A percentile compares a stretch with the other conserved stretches of the same genome.
phyloP scores from a whole-genome alignment of 306 rosid species.

The Vigna hirtella region DNA sequence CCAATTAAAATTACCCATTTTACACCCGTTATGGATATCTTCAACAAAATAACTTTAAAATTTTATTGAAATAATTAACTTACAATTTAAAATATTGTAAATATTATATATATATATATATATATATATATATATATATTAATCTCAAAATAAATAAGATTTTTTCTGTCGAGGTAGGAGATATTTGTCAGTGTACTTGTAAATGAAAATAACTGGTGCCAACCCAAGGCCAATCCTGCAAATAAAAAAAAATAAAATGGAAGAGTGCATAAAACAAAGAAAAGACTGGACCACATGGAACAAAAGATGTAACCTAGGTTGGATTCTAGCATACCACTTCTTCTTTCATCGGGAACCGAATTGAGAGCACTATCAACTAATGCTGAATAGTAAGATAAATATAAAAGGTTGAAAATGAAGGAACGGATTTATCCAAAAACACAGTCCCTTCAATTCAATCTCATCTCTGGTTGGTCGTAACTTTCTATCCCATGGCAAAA shows the following conservation, averaged over 20 bases:
- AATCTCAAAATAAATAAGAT: too few relatives aligned
- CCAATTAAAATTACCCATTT: too few relatives aligned
- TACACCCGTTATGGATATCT: too few relatives aligned
- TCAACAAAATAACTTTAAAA: too few relatives aligned
- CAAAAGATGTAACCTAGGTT: not conserved
- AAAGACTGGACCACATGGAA: slow-evolving; percentile 18
- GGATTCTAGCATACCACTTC: not conserved
- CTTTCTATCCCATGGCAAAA: not conserved
- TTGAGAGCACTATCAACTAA: not conserved
- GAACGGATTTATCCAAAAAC: not conserved
- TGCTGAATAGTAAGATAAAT: too few relatives aligned
- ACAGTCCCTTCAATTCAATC: not conserved
- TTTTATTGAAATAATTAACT: too few relatives aligned
- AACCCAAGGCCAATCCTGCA: not conserved
- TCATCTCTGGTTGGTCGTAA: not conserved
- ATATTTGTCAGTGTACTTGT: not conserved
- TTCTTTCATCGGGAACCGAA: not conserved
- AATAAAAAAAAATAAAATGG: not conserved
- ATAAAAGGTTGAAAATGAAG: slow-evolving; percentile 13
- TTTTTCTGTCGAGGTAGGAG: not conserved
- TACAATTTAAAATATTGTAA: too few relatives aligned
- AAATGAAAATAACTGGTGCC: not conserved
- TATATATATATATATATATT: too few relatives aligned
- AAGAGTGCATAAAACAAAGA: slow-evolving; percentile 11
- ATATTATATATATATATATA: too few relatives aligned